Evolutionary conservation across 306 rosid genomes (phyloP).

Genomic region (Medicago arabica): DNA sequence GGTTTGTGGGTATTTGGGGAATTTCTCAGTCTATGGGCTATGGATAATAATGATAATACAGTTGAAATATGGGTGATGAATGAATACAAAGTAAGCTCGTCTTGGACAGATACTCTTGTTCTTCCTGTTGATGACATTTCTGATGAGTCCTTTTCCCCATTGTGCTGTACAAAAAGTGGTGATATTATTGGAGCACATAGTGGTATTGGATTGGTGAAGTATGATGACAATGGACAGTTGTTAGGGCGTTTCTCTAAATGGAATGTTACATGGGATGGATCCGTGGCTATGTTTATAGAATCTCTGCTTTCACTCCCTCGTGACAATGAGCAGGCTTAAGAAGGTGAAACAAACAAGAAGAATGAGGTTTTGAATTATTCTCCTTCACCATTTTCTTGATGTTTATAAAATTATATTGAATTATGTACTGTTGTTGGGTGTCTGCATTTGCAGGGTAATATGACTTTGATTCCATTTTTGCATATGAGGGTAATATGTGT

Average conservation of each 20-base stretch:
- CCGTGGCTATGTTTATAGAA: neutral
- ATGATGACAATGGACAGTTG: constrained; percentile 4
- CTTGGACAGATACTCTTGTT: constrained; percentile 38
- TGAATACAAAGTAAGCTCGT: constrained; percentile 37
- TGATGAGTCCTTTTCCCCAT: neutral
- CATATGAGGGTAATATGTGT: no score
- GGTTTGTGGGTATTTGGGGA: constrained; percentile 29
- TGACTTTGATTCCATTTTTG: no score
- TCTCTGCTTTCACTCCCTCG: constrained; percentile 36
- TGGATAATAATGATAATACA: neutral
- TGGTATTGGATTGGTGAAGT: constrained; percentile 14
- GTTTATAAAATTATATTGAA: neutral
- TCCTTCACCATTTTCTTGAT: neutral
- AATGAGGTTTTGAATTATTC: neutral
- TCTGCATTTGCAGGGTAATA: neutral
- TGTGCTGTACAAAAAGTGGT: constrained; percentile 16
- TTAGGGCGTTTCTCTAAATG: neutral
- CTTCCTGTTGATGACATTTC: neutral
- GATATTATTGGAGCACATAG: constrained; percentile 20
- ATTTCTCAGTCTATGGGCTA: neutral
- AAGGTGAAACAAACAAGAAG: neutral
- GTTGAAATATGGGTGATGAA: constrained; percentile 38
- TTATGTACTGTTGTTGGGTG: neutral
- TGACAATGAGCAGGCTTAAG: neutral
- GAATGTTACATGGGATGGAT: neutral